These are phyloP conservation scores for Aspergillus calidoustus DNA, from an alignment of 2,329 filamentous ascomycete species.

Conservation along the genomic window DNA sequence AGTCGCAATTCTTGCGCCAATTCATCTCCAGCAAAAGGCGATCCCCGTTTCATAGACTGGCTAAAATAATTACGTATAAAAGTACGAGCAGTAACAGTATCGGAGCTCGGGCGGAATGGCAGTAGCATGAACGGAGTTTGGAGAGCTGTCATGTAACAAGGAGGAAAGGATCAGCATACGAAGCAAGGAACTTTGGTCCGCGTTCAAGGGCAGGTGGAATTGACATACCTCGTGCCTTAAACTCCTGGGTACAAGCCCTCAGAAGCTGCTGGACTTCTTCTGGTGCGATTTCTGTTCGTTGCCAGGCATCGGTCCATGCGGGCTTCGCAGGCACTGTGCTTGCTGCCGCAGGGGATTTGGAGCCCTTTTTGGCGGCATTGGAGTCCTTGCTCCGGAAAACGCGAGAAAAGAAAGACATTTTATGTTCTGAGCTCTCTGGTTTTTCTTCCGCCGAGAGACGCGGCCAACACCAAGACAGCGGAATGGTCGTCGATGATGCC, in stretches of 20 bases:
- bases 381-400: slow-evolving; percentile 78
- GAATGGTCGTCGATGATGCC: slow-evolving; percentile 18
- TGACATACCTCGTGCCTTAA: slow-evolving; percentile 86
- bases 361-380: slow-evolving; percentile 63
- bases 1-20: slow-evolving; percentile 87
- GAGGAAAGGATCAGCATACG: slow-evolving; percentile 37
- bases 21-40: slow-evolving; percentile 65
- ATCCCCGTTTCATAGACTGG: slow-evolving; percentile 62
- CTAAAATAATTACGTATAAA: slow-evolving; percentile 95
- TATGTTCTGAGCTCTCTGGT: slow-evolving; percentile 22
- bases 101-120: slow-evolving; percentile 90
- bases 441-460: slow-evolving; percentile 23
- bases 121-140: slow-evolving; percentile 91
- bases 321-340: slow-evolving; percentile 68
- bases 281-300: slow-evolving; percentile 77
- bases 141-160: slow-evolving; percentile 63
- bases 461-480: slow-evolving; percentile 21
- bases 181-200: slow-evolving; percentile 30
- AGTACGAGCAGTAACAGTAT: slow-evolving; percentile 87
- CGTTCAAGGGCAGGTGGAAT: slow-evolving; percentile 26
- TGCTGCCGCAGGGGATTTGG: slow-evolving; percentile 55
- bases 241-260: slow-evolving; percentile 81
- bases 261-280: slow-evolving; percentile 91
- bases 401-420: slow-evolving; percentile 64
- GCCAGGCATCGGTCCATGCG: slow-evolving; percentile 86